A percentile compares a stretch with the other conserved stretches of the same genome.
Conservation (phyloP, 163 green algal genomes). For the Chloroidium sp. region DNA sequence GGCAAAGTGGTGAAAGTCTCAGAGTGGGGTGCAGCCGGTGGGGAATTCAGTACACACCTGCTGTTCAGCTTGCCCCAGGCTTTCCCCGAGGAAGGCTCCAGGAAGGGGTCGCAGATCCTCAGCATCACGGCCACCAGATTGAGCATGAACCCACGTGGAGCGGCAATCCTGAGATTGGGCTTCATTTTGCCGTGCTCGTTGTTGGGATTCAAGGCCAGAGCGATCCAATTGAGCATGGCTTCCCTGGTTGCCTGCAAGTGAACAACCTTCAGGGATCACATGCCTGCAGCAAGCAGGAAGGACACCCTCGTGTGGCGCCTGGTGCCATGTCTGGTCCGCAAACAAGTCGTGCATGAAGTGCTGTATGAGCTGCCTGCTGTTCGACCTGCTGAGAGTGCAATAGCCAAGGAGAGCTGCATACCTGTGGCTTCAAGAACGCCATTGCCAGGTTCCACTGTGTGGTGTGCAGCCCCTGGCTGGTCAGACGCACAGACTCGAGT, state of each 20-base stretch:
- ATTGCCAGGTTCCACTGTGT: too few species aligned
- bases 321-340: too few species aligned
- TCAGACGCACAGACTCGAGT: too few species aligned
- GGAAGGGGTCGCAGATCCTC: slow-evolving; percentile 80
- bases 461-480: too few species aligned
- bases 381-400: too few species aligned
- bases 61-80: slow-evolving; percentile 61
- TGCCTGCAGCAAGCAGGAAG: background rate
- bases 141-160: slow-evolving; percentile 74
- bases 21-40: too few species aligned
- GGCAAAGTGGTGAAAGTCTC: background rate
- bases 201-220: background rate
- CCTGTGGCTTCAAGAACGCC: too few species aligned
- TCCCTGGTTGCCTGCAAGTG: slow-evolving; percentile 53
- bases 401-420: too few species aligned
- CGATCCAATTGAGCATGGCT: slow-evolving; percentile 57
- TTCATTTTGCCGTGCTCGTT: too few species aligned
- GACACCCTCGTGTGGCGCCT: too few species aligned
- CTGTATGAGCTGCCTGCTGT: too few species aligned
- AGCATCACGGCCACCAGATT: slow-evolving; percentile 81
- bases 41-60: slow-evolving; percentile 16
- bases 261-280: background rate
- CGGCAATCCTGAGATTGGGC: slow-evolving; percentile 1
- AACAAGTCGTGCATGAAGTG: too few species aligned
- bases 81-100: slow-evolving; percentile 61